phyloP scores from a whole-genome alignment of 345 rosid genomes.

The Citrus unshiu region DNA sequence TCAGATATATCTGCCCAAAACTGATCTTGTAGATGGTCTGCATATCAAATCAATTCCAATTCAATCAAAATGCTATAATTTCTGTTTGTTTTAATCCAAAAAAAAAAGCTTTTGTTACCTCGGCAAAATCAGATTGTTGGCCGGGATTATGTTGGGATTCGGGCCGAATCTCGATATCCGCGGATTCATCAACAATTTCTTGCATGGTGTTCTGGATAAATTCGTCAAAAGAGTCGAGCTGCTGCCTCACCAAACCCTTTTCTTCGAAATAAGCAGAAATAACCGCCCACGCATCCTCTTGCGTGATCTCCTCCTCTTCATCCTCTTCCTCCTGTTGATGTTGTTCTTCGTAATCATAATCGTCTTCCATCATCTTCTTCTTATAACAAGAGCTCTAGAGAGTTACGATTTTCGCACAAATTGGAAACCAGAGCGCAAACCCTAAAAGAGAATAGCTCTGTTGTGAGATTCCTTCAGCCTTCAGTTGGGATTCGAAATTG shows the following conservation, averaged over 20 bases:
- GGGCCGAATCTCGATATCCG: constrained; percentile 94
- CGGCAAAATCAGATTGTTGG: constrained; percentile 85
- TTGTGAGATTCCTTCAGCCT: too few species aligned
- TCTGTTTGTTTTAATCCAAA: neutral
- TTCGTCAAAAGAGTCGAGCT: constrained; percentile 93
- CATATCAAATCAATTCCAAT: constrained; percentile 22
- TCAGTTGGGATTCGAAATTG: too few species aligned
- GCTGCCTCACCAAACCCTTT: constrained; percentile 92
- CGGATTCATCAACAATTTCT: constrained; percentile 89
- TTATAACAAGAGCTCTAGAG: too few species aligned
- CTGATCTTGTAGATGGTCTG: constrained; percentile 95
- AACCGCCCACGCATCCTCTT: constrained; percentile 95
- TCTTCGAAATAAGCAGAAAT: constrained; percentile 95
- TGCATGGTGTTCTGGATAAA: constrained; percentile 98
- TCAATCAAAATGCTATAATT: neutral
- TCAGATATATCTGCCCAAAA: constrained; percentile 95
- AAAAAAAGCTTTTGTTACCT: constrained; percentile 30
- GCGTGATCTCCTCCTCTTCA: constrained; percentile 76
- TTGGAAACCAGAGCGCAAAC: too few species aligned
- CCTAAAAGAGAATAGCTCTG: too few species aligned
- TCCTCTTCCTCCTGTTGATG: constrained; percentile 54
- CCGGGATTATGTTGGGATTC: constrained; percentile 98
- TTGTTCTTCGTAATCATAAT: constrained; percentile 50
- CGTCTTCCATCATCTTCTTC: constrained; percentile 48
- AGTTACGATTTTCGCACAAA: too few species aligned